Percentiles rank a stretch among this genome's conserved stretches.
Conservation (phyloP, 2,329 filamentous ascomycete species). For the Microcera coccophila region DNA sequence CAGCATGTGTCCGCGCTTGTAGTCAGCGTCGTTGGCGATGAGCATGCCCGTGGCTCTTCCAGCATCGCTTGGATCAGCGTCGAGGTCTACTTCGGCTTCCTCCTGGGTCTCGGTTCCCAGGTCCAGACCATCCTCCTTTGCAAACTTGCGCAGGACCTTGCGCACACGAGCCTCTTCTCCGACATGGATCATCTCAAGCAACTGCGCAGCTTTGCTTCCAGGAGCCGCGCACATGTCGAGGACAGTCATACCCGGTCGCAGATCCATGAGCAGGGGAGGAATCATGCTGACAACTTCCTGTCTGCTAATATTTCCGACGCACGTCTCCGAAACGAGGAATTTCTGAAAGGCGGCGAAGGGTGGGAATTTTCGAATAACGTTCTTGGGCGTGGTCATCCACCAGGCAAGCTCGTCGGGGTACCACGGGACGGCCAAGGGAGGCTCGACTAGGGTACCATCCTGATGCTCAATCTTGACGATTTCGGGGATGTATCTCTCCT, state of each 20-base stretch:
- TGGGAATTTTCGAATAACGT: slow-evolving; percentile 86
- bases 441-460: slow-evolving; percentile 76
- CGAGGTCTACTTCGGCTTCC: slow-evolving; percentile 50
- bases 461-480: slow-evolving; percentile 79
- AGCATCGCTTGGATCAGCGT: slow-evolving; percentile 63
- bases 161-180: slow-evolving; percentile 86
- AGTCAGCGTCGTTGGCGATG: slow-evolving; percentile 94
- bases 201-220: slow-evolving; percentile 92
- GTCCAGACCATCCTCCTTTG: slow-evolving; percentile 56
- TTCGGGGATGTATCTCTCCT: slow-evolving; percentile 84
- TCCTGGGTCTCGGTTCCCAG: slow-evolving; percentile 46
- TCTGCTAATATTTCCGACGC: slow-evolving; percentile 93
- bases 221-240: slow-evolving; percentile 95
- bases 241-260: slow-evolving; percentile 86
- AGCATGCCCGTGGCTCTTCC: slow-evolving; percentile 87
- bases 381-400: slow-evolving; percentile 97
- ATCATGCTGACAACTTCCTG: slow-evolving; percentile 99
- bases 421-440: slow-evolving; percentile 80
- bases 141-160: slow-evolving; percentile 63
- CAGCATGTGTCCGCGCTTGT: slow-evolving; percentile 94
- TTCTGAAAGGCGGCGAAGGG: slow-evolving; percentile 96
- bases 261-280: slow-evolving; percentile 86
- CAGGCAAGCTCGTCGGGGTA: slow-evolving; percentile 94
- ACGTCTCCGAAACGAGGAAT: slow-evolving; percentile 95
- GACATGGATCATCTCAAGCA: slow-evolving; percentile 88